Evolutionary conservation across 345 rosid genomes (phyloP), one percentile per base, ranked within the genome.

Genomic region (Sonneratia caseolaris): DNA sequence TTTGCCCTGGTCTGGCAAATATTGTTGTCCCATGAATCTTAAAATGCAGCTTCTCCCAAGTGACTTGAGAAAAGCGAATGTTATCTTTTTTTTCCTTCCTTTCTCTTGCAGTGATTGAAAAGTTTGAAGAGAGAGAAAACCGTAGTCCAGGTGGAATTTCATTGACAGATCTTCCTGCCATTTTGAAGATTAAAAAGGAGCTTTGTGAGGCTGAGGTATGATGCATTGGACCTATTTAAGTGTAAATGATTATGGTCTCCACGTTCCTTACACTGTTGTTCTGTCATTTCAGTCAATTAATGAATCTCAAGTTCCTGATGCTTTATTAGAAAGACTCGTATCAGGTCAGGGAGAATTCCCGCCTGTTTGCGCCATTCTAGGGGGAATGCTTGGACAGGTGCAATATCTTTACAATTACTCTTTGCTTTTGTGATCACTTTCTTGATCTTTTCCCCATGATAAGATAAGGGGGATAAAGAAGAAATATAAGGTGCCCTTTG

Each of bases 341-440:
- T 64, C 32, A 5, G 82, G 80, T 69, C 71, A 71, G 35, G 76
- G 68, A 45, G 97, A 92, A 79, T 95, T 85, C 74, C 94, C 97
- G 75, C 91, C 97, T 3, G 93, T 88, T 53, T 95, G 99, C 85
- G 97, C 97, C 49, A 81, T 95, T 75, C 73, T 95, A 2, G 97
- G 99, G 69, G 99, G 99, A 74, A 83, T 86, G 72, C 85, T 92
- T 45, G 99, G 98, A 73, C 99, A 95, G 98, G 98, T 91, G 71
- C 37, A 18, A 35, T 78, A 76, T 62, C 32, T 13, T 4, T 35
- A 1, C 18, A 62, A 27, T 62, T 35, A 12, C 32, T 62, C 10
- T 27, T 32, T 35, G 18, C 66, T 8, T 13, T 35, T 62, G 27
- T 13, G 5, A 0, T 62, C 11, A 5, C 19, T 22, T 22, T 9